A percentile compares a stretch with the other conserved stretches of the same genome.
Evolutionary conservation across 495 filamentous ascomycete genomes (phyloP).

Genomic region (Hypoxylon lienhwacheense): DNA sequence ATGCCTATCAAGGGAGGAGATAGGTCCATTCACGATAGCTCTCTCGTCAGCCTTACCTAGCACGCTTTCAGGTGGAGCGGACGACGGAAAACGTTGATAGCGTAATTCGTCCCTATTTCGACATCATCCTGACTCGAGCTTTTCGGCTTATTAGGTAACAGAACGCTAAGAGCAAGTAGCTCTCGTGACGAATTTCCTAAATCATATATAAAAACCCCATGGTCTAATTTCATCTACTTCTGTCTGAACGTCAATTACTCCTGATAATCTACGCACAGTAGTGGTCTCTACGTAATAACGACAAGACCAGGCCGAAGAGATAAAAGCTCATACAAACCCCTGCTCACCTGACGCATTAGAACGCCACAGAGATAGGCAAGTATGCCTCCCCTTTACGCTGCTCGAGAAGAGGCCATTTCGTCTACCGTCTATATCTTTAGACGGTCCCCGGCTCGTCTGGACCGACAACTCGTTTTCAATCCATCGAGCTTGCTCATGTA

Average conservation of each 20-base stretch:
- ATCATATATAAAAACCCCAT: slow-evolving; percentile 30
- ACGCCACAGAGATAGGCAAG: slow-evolving; percentile 28
- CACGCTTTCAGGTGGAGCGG: slow-evolving; percentile 20
- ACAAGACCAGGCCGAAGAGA: too few species aligned
- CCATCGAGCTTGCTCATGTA: neutral
- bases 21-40: slow-evolving; percentile 6
- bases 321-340: slow-evolving; percentile 4
- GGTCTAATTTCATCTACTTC: too few species aligned
- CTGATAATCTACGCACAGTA: too few species aligned
- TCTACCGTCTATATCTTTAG: slow-evolving; percentile 25
- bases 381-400: slow-evolving; percentile 13
- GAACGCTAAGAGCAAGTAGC: slow-evolving; percentile 8
- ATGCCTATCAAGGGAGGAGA: slow-evolving; percentile 11
- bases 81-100: slow-evolving; percentile 28
- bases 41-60: too few species aligned
- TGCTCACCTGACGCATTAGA: slow-evolving; percentile 31
- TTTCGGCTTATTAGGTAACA: slow-evolving; percentile 34
- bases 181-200: slow-evolving; percentile 29
- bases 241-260: too few species aligned
- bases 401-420: neutral
- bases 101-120: slow-evolving; percentile 33
- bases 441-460: slow-evolving; percentile 5
- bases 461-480: slow-evolving; percentile 3
- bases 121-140: slow-evolving; percentile 30
- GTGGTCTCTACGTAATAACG: too few species aligned